Evolutionary conservation across 257 asterid species (phyloP), one percentile per base, ranked within the genome.

Genomic region (Lithospermum erythrorhizon): DNA sequence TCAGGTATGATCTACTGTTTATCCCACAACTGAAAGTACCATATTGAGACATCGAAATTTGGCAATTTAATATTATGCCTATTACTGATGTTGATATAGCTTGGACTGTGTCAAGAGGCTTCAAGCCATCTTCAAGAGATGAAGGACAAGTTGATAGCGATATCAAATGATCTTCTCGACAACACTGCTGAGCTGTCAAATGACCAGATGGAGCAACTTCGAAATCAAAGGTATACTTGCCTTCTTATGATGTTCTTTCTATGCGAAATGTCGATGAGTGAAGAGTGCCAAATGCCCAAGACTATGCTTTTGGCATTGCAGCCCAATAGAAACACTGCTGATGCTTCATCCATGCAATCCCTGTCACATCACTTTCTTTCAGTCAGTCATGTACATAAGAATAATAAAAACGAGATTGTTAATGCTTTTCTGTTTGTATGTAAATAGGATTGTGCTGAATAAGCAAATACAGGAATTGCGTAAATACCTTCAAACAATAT

Each of bases 161-260:
- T 91, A 73, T 88, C 95, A 30, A 86, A 88, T 72, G 97, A 91
- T 65, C 93, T 91, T 64, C 73, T 91, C 66, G 98, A 91, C 79
- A 86, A 82, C 74, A 73, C 65, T 65, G 82, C 80, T 68, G 80
- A 88, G 69, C 78, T 91, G 87, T 75, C 82, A 58, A 61, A 78
- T 6, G 84, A 81, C 75, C 81, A 79, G 79, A 68, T 76, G 70
- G 94, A 79, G 73, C 68, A 73, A 72, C 96, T 84, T 73, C 98
- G 85, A 48, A 83, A 77, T 72, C 89, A 91, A 76, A 81, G 98
- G 98, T 91, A 68, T 74, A 73, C 63, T 30, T 51, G 4, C 51
- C 63, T 75, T 27, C 64, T 72, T 14, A 3, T 18, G 8, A 27
- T 48, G 14, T 57, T 23, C 37, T 18, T 37, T 57, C 53, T 14